These are phyloP conservation scores for Candida maltosa DNA, from an alignment of 805 yeast species.

Conservation along the genomic window DNA sequence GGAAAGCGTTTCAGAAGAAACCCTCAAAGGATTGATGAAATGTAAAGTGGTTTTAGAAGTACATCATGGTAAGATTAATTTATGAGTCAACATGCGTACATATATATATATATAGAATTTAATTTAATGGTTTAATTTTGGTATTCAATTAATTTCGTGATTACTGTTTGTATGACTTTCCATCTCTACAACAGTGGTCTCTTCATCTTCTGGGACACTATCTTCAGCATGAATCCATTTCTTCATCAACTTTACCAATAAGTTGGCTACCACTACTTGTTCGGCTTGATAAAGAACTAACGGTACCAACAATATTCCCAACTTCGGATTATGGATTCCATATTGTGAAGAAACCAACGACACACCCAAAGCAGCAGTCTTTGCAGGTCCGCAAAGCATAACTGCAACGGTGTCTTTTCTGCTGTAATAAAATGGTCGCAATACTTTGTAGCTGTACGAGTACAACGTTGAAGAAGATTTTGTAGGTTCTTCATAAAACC, in stretches of 20 bases:
- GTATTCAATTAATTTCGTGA: no score
- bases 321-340: constrained; percentile 54
- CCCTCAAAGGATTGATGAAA: no score
- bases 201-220: constrained; percentile 10
- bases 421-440: constrained; percentile 67
- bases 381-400: constrained; percentile 88
- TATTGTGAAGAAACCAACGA: constrained; percentile 79
- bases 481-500: constrained; percentile 48
- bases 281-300: constrained; percentile 83
- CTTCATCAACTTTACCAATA: constrained; percentile 62
- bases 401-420: constrained; percentile 73
- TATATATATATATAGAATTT: no score
- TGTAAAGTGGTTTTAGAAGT: no score
- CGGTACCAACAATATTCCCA: constrained; percentile 76
- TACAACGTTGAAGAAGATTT: constrained; percentile 45
- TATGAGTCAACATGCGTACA: no score
- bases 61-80: no score
- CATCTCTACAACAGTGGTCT: no score
- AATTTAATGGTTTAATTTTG: no score
- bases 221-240: constrained; percentile 58
- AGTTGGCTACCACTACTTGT: constrained; percentile 80
- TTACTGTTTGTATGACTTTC: no score
- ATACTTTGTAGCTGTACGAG: constrained; percentile 36
- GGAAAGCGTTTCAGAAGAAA: no score
- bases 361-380: constrained; percentile 90